Evolutionary conservation across 352 stramenopile genomes (phyloP).

Genomic region (Pseudoperonospora humuli): DNA sequence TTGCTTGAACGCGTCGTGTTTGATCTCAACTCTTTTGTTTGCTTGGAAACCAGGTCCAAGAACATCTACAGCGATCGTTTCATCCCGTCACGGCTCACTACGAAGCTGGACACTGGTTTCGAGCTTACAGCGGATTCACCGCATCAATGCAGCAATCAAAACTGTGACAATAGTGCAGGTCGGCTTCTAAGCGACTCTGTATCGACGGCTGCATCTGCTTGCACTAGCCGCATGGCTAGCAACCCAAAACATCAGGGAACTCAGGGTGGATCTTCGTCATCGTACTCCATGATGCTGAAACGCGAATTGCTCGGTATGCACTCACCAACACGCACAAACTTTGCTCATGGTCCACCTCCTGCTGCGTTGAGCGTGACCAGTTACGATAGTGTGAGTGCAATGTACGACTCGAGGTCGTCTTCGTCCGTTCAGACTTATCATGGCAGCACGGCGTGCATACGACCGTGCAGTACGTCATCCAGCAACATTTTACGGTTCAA

Average conservation of each 20-base stretch:
- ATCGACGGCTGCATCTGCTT: conserved; percentile 1
- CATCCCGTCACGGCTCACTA: conserved; percentile 65
- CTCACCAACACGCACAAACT: conserved; percentile 29
- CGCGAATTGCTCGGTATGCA: conserved; percentile 67
- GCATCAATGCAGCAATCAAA: conserved; percentile 23
- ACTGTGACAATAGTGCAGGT: conserved; percentile 4
- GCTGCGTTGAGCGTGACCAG: conserved; percentile 14
- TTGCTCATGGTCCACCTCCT: conserved; percentile 6
- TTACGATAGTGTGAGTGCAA: conserved; percentile 18
- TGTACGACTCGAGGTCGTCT: conserved; percentile 19
- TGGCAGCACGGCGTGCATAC: conserved; percentile 24
- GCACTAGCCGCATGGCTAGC: conserved; percentile 2
- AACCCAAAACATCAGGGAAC: conserved; percentile 15
- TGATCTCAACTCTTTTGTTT: conserved; percentile 1
- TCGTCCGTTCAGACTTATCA: conserved; percentile 25
- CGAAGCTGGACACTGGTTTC: conserved; percentile 73
- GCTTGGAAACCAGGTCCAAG: conserved; percentile 35
- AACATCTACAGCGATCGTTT: conserved; percentile 86
- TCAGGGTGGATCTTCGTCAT: conserved; percentile 16
- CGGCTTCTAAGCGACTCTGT: conserved; percentile 2
- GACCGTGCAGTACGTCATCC: conserved; percentile 26
- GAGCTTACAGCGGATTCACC: conserved; percentile 44
- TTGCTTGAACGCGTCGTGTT: background rate
- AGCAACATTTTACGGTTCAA: conserved; percentile 76
- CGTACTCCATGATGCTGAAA: conserved; percentile 74